These are phyloP conservation scores for Cicer bijugum DNA, from an alignment of 306 rosid species.

Conservation along the genomic window DNA sequence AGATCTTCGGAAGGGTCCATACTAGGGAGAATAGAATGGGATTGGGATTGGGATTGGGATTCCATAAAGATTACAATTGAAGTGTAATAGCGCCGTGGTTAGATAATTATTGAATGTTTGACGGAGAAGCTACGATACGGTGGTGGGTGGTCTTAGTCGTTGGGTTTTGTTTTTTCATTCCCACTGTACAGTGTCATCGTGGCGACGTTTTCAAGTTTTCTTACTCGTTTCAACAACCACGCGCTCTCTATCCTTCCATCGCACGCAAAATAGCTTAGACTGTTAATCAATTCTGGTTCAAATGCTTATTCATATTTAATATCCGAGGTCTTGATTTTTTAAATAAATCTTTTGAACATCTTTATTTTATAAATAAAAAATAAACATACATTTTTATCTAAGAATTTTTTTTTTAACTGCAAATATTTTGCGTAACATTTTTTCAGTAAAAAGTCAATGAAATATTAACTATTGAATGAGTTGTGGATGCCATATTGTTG, in stretches of 20 bases:
- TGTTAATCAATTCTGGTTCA: no score
- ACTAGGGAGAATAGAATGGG: conserved; percentile 6
- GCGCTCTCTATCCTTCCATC: background rate
- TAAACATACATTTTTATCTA: no score
- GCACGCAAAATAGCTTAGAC: background rate
- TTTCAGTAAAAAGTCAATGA: no score
- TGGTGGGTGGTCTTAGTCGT: conserved; percentile 4
- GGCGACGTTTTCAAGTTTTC: conserved; percentile 42
- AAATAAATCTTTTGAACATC: no score
- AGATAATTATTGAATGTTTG: conserved; percentile 30
- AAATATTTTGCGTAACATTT: no score
- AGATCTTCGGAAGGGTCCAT: conserved; percentile 45
- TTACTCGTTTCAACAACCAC: background rate
- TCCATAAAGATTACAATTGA: conserved; percentile 37
- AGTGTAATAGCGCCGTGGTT: background rate
- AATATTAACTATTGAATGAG: no score
- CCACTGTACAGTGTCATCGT: conserved; percentile 32
- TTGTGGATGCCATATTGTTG: no score
- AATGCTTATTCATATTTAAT: no score
- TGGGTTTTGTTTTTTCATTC: conserved; percentile 12
- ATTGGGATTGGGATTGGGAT: conserved; percentile 18
- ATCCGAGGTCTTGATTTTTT: no score
- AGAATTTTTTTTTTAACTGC: no score
- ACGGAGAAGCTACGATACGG: conserved; percentile 46
- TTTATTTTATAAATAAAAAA: no score